A percentile compares a stretch with the other conserved stretches of the same genome.
These are phyloP conservation scores for Suillus subaureus DNA, from an alignment of 768 basidiomycete genomes.

Conservation along the genomic window DNA sequence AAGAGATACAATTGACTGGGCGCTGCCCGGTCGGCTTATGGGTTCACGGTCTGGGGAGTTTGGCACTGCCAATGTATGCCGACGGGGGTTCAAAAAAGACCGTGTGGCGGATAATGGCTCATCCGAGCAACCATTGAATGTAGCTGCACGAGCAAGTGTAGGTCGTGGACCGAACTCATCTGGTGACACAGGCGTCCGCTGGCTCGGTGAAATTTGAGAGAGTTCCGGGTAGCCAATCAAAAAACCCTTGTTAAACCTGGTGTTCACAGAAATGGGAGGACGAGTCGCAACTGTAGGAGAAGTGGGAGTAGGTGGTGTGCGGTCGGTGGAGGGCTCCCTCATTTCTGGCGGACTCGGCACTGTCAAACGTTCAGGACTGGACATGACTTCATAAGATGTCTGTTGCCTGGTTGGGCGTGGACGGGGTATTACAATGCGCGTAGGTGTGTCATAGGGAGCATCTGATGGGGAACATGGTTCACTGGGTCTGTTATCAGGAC, in stretches of 20 bases:
- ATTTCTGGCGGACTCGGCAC: constrained; percentile 1
- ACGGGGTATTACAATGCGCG: constrained; percentile 1
- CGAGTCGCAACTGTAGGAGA: not conserved
- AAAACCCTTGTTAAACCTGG: not conserved
- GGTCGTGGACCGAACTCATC: constrained; percentile 2
- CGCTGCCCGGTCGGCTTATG: constrained; percentile 10
- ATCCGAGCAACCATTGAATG: constrained; percentile 15
- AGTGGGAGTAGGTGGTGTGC: constrained; percentile 1
- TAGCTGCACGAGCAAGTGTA: constrained; percentile 13
- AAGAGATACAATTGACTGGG: constrained; percentile 14
- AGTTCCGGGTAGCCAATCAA: not conserved
- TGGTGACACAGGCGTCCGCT: constrained; percentile 11
- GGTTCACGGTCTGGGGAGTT: constrained; percentile 9
- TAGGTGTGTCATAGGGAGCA: constrained; percentile 3
- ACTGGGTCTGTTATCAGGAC: not conserved
- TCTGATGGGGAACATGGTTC: constrained; percentile 12
- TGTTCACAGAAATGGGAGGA: constrained; percentile 7
- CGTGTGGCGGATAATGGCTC: constrained; percentile 8
- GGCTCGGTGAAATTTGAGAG: constrained; percentile 1
- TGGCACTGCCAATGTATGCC: constrained; percentile 15
- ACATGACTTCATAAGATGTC: not conserved
- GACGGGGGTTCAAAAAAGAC: constrained; percentile 9
- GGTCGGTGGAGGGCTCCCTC: not conserved
- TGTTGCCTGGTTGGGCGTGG: constrained; percentile 8
- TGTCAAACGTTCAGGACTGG: constrained; percentile 1